Evolutionary conservation across 495 filamentous ascomycete genomes (phyloP), one percentile per base, ranked within the genome.

Genomic region (Bacidia gigantensis): DNA sequence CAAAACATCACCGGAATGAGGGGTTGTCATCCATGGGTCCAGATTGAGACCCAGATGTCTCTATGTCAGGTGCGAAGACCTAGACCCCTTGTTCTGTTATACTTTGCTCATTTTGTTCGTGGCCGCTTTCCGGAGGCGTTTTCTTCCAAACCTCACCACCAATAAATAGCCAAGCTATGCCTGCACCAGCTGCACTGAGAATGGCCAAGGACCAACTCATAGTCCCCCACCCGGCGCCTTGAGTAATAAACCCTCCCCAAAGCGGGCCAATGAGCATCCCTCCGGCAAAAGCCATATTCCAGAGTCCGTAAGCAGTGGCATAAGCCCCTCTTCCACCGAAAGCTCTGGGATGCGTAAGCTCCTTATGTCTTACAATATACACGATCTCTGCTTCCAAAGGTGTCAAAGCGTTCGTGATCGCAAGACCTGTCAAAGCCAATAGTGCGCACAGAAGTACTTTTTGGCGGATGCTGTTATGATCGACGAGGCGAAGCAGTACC

Each of bases 391-490:
- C 83, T 69, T 87, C 76, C 12, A 88, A 62, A 0, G 84, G 77
- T 2, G 82, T 73, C 51, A 81, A 72, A 1, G 75, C 66, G 5
- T 83, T 60, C 0, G 76, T 71, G 0, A 87, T 50, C 2, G 71
- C 67, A 2, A 76, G 26, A 0, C 87, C 87, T 1, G 84, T 58
- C 0, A 85, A 58, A 0, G 67, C 67, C n/a, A 93, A 69, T n/a
- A 89, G 60, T 1, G 76, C 79, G 53, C 81, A 86, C 2, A 90
- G 67, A 0, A 89, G 60, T 1, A 84, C 70, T 58, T 87, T 84
- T 53, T 89, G 72, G 2, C 65, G 55, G 7, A 81, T 66, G 0
- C 69, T 73, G 58, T 83, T 72, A 22, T 79, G 59, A 0, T 68
- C 70, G n/a, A 89, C 79, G 49, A 88, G 74, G 1, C 86, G 77